Conservation (phyloP, 2,329 filamentous ascomycete genomes). For the Fusarium ramigenum region DNA sequence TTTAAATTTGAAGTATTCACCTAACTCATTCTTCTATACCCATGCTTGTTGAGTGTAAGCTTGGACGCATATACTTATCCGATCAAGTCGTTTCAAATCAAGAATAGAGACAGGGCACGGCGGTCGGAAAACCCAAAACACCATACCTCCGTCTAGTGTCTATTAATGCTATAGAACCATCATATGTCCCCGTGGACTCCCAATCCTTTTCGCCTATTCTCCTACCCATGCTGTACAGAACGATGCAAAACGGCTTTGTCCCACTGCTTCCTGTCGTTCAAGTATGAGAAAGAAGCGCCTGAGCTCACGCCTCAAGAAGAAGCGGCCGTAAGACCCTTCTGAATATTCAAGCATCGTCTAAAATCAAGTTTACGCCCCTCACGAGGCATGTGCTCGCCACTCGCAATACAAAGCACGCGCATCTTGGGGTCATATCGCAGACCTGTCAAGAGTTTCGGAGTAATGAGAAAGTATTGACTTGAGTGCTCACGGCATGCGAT, state of each 20-base stretch:
- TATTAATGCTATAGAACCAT: background rate
- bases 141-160: background rate
- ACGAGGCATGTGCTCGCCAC: slow-evolving; percentile 76
- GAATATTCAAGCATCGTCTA: slow-evolving; percentile 54
- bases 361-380: slow-evolving; percentile 64
- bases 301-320: slow-evolving; percentile 27
- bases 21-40: background rate
- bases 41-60: background rate
- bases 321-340: slow-evolving; percentile 51
- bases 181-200: background rate
- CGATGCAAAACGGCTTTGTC: background rate
- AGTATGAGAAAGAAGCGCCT: background rate
- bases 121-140: background rate
- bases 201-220: slow-evolving; percentile 10
- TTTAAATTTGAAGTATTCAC: background rate
- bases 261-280: background rate
- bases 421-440: slow-evolving; percentile 90
- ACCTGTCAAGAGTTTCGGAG: slow-evolving; percentile 89
- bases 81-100: background rate
- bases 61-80: background rate
- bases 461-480: slow-evolving; percentile 95
- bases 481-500: slow-evolving; percentile 88
- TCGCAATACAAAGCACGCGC: slow-evolving; percentile 93
- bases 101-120: background rate
- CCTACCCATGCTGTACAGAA: background rate